Conservation (phyloP, 129 eudicot genomes). For the Flaveria trinervia region DNA sequence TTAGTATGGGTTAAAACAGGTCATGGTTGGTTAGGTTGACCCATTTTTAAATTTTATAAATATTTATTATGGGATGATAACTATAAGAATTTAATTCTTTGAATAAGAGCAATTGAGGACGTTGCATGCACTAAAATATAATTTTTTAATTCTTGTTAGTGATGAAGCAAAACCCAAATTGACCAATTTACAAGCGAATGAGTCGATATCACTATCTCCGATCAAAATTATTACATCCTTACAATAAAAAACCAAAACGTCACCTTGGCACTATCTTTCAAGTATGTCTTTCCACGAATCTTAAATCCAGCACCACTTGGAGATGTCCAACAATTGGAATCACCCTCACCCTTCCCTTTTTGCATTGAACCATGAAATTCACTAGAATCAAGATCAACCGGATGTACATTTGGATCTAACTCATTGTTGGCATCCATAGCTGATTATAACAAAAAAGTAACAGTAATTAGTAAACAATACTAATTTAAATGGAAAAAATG, state of each 20-base stretch:
- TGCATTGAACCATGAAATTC: slow-evolving; percentile 71
- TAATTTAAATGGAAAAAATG: not conserved
- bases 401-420: slow-evolving; percentile 51
- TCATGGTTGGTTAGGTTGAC: not conserved
- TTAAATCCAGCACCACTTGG: slow-evolving; percentile 89
- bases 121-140: not conserved
- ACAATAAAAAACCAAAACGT: slow-evolving; percentile 10
- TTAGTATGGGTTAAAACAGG: not conserved
- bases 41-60: not conserved
- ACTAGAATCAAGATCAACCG: slow-evolving; percentile 56
- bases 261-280: slow-evolving; percentile 79
- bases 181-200: not conserved
- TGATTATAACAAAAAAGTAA: slow-evolving; percentile 26
- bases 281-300: slow-evolving; percentile 88
- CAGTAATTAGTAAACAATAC: not conserved
- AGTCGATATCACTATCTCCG: not conserved
- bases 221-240: not conserved
- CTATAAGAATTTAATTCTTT: not conserved
- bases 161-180: not conserved
- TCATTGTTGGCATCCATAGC: slow-evolving; percentile 46
- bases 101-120: not conserved
- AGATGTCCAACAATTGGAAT: slow-evolving; percentile 84
- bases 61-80: not conserved
- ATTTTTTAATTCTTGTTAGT: not conserved
- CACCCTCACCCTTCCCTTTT: slow-evolving; percentile 65